Conservation (phyloP, 2,329 filamentous ascomycete genomes). For the Elsinoe ampelina region DNA sequence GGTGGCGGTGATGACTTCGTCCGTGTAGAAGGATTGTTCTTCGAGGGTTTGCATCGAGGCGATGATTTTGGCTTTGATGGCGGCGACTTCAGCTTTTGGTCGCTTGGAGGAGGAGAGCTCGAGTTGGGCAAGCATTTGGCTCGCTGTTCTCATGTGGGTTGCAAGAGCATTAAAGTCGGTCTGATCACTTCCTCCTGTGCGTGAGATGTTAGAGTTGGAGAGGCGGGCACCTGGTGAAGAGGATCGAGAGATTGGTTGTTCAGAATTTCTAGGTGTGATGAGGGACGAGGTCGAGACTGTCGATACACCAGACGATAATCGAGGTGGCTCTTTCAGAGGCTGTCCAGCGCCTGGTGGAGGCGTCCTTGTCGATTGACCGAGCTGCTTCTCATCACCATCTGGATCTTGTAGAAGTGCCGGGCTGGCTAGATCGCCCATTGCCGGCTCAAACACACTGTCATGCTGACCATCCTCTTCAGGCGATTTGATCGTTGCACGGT, state of each 20-base stretch:
- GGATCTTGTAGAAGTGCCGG: slow-evolving; percentile 57
- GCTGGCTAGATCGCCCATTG: slow-evolving; percentile 66
- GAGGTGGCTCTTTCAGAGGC: slow-evolving; percentile 33
- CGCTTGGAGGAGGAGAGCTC: slow-evolving; percentile 73
- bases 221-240: slow-evolving; percentile 58
- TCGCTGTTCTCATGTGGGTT: slow-evolving; percentile 79
- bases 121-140: slow-evolving; percentile 77
- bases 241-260: slow-evolving; percentile 57
- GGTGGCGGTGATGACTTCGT: slow-evolving; percentile 51
- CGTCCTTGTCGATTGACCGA: slow-evolving; percentile 16
- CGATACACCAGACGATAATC: slow-evolving; percentile 53
- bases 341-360: slow-evolving; percentile 19
- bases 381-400: slow-evolving; percentile 38
- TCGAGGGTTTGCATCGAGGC: slow-evolving; percentile 83
- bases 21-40: slow-evolving; percentile 71
- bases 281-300: slow-evolving; percentile 52
- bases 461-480: slow-evolving; percentile 34
- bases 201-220: slow-evolving; percentile 38
- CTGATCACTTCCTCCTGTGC: slow-evolving; percentile 49
- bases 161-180: slow-evolving; percentile 74
- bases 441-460: slow-evolving; percentile 79
- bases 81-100: slow-evolving; percentile 69
- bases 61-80: slow-evolving; percentile 78
- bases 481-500: slow-evolving; percentile 33
- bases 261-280: slow-evolving; percentile 59